A percentile compares a stretch with the other conserved stretches of the same genome.
phyloP scores from a whole-genome alignment of 2,329 filamentous ascomycete genomes.

The Pyrenochaeta sp. region DNA sequence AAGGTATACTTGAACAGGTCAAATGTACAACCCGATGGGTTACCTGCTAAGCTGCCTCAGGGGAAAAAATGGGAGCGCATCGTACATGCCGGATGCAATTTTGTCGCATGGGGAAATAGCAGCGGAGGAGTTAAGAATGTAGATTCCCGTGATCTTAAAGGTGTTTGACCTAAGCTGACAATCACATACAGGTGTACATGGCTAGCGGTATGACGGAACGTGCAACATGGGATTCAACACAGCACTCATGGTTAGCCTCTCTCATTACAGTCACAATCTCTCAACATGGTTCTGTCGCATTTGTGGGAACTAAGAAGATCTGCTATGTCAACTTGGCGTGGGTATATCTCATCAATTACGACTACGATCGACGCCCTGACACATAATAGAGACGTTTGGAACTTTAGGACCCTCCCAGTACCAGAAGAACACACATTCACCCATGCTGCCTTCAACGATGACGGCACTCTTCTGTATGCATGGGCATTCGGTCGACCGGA shows the following conservation, averaged over 20 bases:
- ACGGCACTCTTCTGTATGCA: background rate
- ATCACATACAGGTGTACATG: background rate
- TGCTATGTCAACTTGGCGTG: background rate
- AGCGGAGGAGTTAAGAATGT: background rate
- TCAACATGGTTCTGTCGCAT: background rate
- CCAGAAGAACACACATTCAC: background rate
- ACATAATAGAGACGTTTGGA: background rate
- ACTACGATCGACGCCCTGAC: background rate
- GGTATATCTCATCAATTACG: background rate
- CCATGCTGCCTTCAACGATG: background rate
- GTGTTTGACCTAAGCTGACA: background rate
- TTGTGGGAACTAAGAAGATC: background rate
- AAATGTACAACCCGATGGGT: background rate
- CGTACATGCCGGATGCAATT: background rate
- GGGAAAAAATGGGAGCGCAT: background rate
- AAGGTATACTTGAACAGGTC: background rate
- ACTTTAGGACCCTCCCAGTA: background rate
- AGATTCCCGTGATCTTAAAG: background rate
- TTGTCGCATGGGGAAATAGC: background rate
- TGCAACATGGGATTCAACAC: background rate
- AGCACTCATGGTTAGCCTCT: background rate
- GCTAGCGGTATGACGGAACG: background rate
- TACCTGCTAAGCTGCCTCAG: background rate
- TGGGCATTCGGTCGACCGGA: background rate
- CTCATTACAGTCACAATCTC: background rate